A percentile compares a stretch with the other conserved stretches of the same genome.
Conservation (phyloP, 108 stramenopile species). For the Cylindrotheca fusiformis region DNA sequence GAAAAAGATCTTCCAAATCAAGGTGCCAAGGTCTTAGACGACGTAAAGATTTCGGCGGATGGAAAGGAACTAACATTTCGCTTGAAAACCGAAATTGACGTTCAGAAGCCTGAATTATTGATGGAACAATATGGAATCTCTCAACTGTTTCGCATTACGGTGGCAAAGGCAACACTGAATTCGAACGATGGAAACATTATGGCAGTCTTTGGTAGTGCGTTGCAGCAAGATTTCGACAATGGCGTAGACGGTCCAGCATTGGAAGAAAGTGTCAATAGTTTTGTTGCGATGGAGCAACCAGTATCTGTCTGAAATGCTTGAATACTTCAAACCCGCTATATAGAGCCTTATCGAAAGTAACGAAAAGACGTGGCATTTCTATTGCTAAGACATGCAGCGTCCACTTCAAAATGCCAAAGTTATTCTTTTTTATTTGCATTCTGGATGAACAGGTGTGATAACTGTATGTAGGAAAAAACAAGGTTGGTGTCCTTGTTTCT, state of each 20-base stretch:
- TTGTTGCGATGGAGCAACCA: slow-evolving; percentile 52
- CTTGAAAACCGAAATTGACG: slow-evolving; percentile 72
- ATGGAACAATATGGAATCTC: slow-evolving; percentile 73
- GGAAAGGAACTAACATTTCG: slow-evolving; percentile 57
- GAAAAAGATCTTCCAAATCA: slow-evolving; percentile 66
- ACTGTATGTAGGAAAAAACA: not conserved
- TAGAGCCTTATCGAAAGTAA: too few relatives aligned
- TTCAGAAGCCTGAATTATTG: slow-evolving; percentile 82
- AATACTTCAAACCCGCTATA: not conserved
- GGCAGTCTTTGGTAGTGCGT: slow-evolving; percentile 75
- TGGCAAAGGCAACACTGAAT: slow-evolving; percentile 66
- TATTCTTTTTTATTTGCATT: not conserved
- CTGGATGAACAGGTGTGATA: not conserved
- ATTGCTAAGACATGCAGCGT: not conserved
- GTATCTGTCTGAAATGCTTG: not conserved
- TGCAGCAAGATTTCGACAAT: slow-evolving; percentile 69
- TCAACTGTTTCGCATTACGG: slow-evolving; percentile 68
- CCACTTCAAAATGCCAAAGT: not conserved
- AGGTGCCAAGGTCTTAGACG: slow-evolving; percentile 38
- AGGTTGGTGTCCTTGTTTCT: not conserved
- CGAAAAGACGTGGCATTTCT: not conserved
- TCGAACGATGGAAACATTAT: slow-evolving; percentile 75
- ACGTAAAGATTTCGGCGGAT: slow-evolving; percentile 49
- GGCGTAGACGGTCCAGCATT: slow-evolving; percentile 69
- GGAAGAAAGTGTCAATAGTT: slow-evolving; percentile 51